These are phyloP conservation scores for Lithospermum erythrorhizon DNA, from an alignment of 257 asterid species.

Conservation along the genomic window DNA sequence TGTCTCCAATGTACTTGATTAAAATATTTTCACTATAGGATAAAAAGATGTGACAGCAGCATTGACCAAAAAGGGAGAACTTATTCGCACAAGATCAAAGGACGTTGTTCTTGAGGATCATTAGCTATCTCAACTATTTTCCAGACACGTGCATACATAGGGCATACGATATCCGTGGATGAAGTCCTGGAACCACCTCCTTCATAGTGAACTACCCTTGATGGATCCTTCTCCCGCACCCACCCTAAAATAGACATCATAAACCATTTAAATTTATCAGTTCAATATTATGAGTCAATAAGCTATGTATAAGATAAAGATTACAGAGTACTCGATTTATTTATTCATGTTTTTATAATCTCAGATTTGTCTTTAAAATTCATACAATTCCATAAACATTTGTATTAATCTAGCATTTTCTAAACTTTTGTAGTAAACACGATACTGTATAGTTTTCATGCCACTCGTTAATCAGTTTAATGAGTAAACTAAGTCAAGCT, in stretches of 20 bases:
- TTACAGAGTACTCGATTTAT: too few species aligned
- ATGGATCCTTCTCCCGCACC: slow-evolving; percentile 78
- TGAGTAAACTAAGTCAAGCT: too few species aligned
- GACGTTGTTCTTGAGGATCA: slow-evolving; percentile 83
- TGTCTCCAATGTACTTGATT: slow-evolving; percentile 18
- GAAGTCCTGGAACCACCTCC: slow-evolving; percentile 89
- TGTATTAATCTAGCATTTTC: too few species aligned
- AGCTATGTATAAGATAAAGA: too few species aligned
- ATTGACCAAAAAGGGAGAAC: slow-evolving; percentile 20
- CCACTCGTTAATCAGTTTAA: too few species aligned
- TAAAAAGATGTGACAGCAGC: neutral
- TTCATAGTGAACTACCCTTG: slow-evolving; percentile 86
- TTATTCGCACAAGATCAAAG: slow-evolving; percentile 94
- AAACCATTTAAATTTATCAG: too few species aligned
- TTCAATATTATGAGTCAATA: too few species aligned
- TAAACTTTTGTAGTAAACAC: too few species aligned
- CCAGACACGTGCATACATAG: slow-evolving; percentile 97
- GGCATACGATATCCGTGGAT: slow-evolving; percentile 95
- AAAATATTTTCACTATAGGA: slow-evolving; percentile 9
- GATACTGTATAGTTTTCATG: too few species aligned
- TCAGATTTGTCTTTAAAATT: too few species aligned
- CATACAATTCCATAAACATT: too few species aligned
- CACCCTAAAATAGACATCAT: slow-evolving; percentile 46
- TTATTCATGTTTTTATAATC: too few species aligned
- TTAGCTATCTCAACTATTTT: slow-evolving; percentile 73